Evolutionary conservation across 2,329 filamentous ascomycete genomes (phyloP).

Genomic region (Laburnicola sp.): DNA sequence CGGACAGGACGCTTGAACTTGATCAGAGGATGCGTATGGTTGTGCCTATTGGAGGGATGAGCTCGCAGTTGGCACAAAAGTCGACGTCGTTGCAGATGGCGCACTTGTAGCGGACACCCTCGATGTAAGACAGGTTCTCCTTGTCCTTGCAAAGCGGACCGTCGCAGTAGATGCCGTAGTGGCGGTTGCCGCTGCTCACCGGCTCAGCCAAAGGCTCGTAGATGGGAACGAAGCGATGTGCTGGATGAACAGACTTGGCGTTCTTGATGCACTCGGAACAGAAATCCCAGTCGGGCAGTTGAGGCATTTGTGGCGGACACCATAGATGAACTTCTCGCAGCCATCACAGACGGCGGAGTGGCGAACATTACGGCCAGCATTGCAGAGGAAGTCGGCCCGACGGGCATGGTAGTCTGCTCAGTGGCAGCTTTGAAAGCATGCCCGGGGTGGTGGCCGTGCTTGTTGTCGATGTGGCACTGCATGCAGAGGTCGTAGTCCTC

Average conservation of each 20-base stretch:
- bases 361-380: slow-evolving; percentile 75
- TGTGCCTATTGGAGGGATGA: slow-evolving; percentile 79
- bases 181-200: slow-evolving; percentile 56
- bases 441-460: slow-evolving; percentile 88
- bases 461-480: slow-evolving; percentile 71
- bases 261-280: slow-evolving; percentile 74
- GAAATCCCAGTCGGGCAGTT: slow-evolving; percentile 97
- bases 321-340: slow-evolving; percentile 84
- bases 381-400: slow-evolving; percentile 69
- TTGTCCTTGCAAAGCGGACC: slow-evolving; percentile 78
- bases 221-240: slow-evolving; percentile 85
- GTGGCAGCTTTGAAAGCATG: slow-evolving; percentile 76
- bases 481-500: slow-evolving; percentile 93
- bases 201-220: slow-evolving; percentile 69
- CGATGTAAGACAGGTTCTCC: slow-evolving; percentile 64
- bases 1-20: slow-evolving; percentile 95
- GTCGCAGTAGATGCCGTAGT: slow-evolving; percentile 91
- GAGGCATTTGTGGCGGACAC: slow-evolving; percentile 93
- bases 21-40: slow-evolving; percentile 94
- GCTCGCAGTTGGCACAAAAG: slow-evolving; percentile 96
- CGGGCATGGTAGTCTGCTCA: slow-evolving; percentile 57
- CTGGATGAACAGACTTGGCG: slow-evolving; percentile 70
- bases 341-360: slow-evolving; percentile 94
- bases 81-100: slow-evolving; percentile 93
- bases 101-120: slow-evolving; percentile 92